Evolutionary conservation across 2,329 filamentous ascomycete genomes (phyloP), one percentile per base, ranked within the genome.

Genomic region (Ophiognomonia clavigignenti-juglandacearum): DNA sequence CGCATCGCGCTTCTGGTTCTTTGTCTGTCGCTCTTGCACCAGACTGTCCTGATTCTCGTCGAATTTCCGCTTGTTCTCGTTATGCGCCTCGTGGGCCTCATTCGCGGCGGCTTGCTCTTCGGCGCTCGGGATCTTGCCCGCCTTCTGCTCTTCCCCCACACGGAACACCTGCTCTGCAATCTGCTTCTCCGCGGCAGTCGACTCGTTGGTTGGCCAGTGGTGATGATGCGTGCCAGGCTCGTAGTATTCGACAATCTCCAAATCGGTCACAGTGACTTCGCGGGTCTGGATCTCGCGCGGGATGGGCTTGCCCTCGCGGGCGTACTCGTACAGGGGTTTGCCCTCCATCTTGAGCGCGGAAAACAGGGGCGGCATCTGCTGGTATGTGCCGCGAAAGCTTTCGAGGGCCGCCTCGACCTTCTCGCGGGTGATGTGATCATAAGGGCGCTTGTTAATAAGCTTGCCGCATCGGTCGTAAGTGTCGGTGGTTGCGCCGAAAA

Each of bases 311-410:
- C 93, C 93, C 63, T 91, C 88, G 40, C 93, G 78, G 18, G 93
- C 93, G 66, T 97, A 97, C 68, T 98, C 91, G 64, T 98, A 98
- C 40, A 96, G 75, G 27, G 88, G 86, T 72, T 96, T 96, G 2
- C 93, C 93, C 56, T 96, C 81, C 65, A 96, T 88, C 65, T 92
- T 91, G 52, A 97, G 74, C 9, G 93, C 93, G 24, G 89, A 96
- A 67, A 91, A 98, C 18, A 98, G 80, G 6, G 92, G 92, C 31
- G 93, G 93, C 56, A 88, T 83, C 71, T 98, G 93, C 71, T 87
- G 83, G 59, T 89, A 89, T 57, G 85, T 85, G 14, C 93, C 93
- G 32, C 83, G 77, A 65, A 96, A 96, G 51, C 75, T 70, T 5
- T 73, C 75, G 48, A 97, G 69, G 14, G 85, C 87, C 61, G 86